Evolutionary conservation across 306 rosid genomes (phyloP), one percentile per base, ranked within the genome.

Genomic region (Aeschynomene evenia): DNA sequence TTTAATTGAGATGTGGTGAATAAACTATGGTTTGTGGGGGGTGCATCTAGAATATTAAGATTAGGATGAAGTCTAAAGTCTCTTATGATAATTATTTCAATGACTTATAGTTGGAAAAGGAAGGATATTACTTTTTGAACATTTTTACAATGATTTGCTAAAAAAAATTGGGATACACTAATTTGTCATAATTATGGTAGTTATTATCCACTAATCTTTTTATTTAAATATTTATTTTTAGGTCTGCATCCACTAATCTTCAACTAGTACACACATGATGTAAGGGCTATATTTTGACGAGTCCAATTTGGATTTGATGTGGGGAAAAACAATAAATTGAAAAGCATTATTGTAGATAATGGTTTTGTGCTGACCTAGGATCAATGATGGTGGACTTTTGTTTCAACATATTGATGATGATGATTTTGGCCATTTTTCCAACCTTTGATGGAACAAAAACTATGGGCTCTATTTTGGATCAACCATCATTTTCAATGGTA

Each of bases 391-490:
- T 37, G 16, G 37, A 66, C 58, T 69, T 36, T 69, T 45, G 45
- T 77, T 73, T 73, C 73, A 75, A 70, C 21, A 37, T 9, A 42
- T 57, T 75, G 50, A 69, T 72, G 68, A 69, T 72, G 68, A 76
- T 71, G 74, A 59, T 77, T 74, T 84, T 36, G 24, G 51, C 73
- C 50, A 72, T 33, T 37, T 69, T 71, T 71, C 50, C 40, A 71
- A 76, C 52, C 55, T 54, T 67, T 37, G 54, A 55, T 40, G 21
- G 65, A 79, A 65, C 48, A 71, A 70, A 63, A 18, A 53, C 7
- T 3, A 57, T 10, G 36, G 2, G 8, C 42, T 58, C 9, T 16
- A 4, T 16, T n/a, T 12, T 53, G 68, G 68, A 67, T 62, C 29
- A 70, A 54, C 66, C 26, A 46, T 74, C 56, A 20, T 34, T 67